Conservation (phyloP, 1,139 yeast genomes). For the Yamadazyma sp. region DNA sequence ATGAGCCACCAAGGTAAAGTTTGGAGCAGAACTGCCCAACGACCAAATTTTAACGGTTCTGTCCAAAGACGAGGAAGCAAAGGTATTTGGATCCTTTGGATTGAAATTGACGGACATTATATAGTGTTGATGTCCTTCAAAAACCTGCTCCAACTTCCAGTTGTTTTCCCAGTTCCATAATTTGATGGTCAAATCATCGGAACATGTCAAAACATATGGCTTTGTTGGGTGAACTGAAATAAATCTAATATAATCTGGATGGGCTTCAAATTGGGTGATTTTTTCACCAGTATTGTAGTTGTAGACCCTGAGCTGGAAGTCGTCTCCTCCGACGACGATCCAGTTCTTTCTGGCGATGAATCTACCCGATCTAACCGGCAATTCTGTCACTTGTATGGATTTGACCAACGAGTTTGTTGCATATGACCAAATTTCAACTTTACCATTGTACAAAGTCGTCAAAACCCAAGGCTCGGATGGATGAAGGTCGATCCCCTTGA, state of each 20-base stretch:
- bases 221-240: conserved; percentile 93
- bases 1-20: conserved; percentile 88
- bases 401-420: conserved; percentile 63
- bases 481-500: conserved; percentile 96
- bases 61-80: conserved; percentile 95
- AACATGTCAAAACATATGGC: conserved; percentile 83
- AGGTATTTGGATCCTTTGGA: conserved; percentile 96
- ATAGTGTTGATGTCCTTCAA: conserved; percentile 94
- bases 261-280: conserved; percentile 93
- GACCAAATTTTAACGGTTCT: conserved; percentile 98
- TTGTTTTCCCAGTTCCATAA: conserved; percentile 97
- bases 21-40: conserved; percentile 83
- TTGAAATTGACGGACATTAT: conserved; percentile 94
- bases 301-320: conserved; percentile 87
- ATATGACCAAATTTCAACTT: conserved; percentile 89
- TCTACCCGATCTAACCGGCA: conserved; percentile 94
- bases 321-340: conserved; percentile 96
- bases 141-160: conserved; percentile 88
- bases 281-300: conserved; percentile 96
- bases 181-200: conserved; percentile 89
- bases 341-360: conserved; percentile 96
- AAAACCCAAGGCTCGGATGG: conserved; percentile 97
- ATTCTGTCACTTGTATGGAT: conserved; percentile 78
- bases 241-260: conserved; percentile 92
- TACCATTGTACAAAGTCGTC: conserved; percentile 82